phyloP scores from a whole-genome alignment of 768 basidiomycete species.

The Russula sp. region DNA sequence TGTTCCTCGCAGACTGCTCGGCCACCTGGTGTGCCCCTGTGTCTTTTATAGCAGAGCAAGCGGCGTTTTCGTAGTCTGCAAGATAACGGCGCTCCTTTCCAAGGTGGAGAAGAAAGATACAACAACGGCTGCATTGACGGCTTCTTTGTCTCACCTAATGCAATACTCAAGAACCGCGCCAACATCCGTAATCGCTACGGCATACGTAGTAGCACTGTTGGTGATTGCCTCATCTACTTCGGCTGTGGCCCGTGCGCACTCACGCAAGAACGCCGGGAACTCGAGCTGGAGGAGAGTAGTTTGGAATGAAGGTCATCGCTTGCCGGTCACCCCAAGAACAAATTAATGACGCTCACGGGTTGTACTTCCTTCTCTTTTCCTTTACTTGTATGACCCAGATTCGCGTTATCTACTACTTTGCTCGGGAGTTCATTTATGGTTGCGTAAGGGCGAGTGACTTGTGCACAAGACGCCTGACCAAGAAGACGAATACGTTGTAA shows the following conservation, averaged over 20 bases:
- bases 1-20: constrained; percentile 29
- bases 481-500: too few species aligned
- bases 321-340: not conserved
- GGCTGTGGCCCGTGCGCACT: not conserved
- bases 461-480: too few species aligned
- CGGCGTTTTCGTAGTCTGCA: constrained; percentile 37
- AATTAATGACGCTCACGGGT: not conserved
- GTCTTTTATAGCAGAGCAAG: constrained; percentile 37
- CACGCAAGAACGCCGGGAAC: constrained; percentile 5
- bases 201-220: not conserved
- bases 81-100: constrained; percentile 33
- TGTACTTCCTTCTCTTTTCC: not conserved
- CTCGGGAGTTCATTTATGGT: too few species aligned
- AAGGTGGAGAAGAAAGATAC: not conserved
- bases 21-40: constrained; percentile 40
- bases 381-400: not conserved
- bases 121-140: not conserved
- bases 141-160: not conserved
- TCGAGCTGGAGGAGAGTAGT: constrained; percentile 8
- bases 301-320: not conserved
- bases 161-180: not conserved
- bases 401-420: too few species aligned
- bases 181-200: not conserved
- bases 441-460: too few species aligned
- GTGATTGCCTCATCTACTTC: not conserved